These are phyloP conservation scores for Vitis hybrid DNA, from an alignment of 177 flowering plant genomes.

Conservation along the genomic window DNA sequence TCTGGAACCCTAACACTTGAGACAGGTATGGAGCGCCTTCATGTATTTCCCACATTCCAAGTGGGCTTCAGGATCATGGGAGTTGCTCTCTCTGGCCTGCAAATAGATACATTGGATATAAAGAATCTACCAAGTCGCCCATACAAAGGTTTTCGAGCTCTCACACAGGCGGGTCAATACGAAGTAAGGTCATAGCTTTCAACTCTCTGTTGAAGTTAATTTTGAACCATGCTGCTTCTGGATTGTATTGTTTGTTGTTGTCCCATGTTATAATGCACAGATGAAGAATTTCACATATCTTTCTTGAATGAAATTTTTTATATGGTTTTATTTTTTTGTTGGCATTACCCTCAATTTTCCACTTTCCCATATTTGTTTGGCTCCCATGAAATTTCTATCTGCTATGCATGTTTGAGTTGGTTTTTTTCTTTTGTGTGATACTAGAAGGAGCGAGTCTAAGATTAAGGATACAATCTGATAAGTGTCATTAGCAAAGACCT, in stretches of 20 bases:
- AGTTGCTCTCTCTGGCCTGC: slow-evolving; percentile 86
- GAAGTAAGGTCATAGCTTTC: slow-evolving; percentile 67
- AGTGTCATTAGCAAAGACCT: too few relatives aligned
- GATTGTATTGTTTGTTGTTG: neutral
- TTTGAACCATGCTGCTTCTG: neutral
- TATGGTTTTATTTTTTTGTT: too few relatives aligned
- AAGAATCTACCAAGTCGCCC: slow-evolving; percentile 60
- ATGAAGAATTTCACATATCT: neutral
- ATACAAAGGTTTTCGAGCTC: slow-evolving; percentile 91
- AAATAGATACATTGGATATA: slow-evolving; percentile 76
- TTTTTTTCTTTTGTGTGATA: too few relatives aligned
- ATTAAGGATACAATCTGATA: too few relatives aligned
- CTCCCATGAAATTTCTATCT: too few relatives aligned
- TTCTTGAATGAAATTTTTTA: too few relatives aligned
- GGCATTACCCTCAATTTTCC: too few relatives aligned
- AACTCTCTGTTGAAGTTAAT: neutral
- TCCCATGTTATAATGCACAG: neutral
- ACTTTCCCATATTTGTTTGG: too few relatives aligned
- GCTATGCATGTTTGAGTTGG: too few relatives aligned
- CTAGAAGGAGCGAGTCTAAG: too few relatives aligned
- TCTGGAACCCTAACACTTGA: slow-evolving; percentile 69
- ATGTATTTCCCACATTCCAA: slow-evolving; percentile 78
- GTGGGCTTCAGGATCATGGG: slow-evolving; percentile 90
- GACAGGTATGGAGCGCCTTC: slow-evolving; percentile 67
- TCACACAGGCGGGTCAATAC: slow-evolving; percentile 74